Evolutionary conservation across 2,329 filamentous ascomycete species (phyloP).

Genomic region (Penicillium verrucosum): DNA sequence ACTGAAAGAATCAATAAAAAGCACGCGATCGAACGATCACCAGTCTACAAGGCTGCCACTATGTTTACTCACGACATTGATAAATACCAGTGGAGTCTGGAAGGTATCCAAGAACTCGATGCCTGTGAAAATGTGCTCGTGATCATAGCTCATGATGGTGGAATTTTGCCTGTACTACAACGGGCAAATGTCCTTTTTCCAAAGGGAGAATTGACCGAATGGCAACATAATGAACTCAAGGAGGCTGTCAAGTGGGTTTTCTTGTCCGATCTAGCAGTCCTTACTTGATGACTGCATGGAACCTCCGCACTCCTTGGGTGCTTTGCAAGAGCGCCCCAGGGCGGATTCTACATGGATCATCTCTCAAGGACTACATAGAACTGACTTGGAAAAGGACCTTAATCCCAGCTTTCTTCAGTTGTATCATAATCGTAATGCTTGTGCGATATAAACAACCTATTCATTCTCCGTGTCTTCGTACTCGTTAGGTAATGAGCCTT

Average conservation of each 20-base stretch:
- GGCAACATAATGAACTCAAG: background rate
- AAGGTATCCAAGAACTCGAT: background rate
- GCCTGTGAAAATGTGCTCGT: background rate
- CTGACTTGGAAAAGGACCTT: no score
- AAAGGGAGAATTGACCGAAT: background rate
- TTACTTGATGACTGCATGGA: background rate
- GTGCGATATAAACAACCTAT: no score
- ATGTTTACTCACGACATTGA: background rate
- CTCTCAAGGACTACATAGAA: no score
- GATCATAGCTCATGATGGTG: background rate
- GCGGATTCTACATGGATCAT: no score
- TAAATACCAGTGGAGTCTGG: background rate
- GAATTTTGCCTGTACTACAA: background rate
- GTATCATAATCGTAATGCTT: no score
- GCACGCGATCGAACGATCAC: background rate
- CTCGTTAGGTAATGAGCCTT: no score
- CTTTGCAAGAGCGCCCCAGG: background rate
- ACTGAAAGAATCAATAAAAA: background rate
- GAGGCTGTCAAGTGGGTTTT: background rate
- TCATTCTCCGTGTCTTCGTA: no score
- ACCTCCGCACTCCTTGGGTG: background rate
- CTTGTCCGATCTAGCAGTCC: background rate
- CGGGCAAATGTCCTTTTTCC: background rate
- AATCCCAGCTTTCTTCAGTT: no score
- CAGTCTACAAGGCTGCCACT: background rate